Conservation (phyloP, 129 eudicot genomes). For the Lactuca sativa region DNA sequence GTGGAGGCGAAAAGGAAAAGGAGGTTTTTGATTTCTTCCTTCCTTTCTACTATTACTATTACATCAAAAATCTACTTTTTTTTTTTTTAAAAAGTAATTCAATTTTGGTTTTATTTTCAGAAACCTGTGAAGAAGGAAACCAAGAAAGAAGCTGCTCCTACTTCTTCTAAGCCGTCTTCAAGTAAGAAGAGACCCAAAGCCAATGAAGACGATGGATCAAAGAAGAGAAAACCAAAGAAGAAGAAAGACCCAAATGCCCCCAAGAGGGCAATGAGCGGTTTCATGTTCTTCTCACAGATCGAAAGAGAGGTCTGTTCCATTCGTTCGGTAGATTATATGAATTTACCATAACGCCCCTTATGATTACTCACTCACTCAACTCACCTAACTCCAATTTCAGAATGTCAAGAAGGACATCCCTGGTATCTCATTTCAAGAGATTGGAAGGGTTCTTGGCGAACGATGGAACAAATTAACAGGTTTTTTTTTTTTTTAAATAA, state of each 20-base stretch:
- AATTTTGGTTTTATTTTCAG: constrained; percentile 14
- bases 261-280: constrained; percentile 70
- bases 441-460: constrained; percentile 71
- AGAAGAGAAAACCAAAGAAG: constrained; percentile 73
- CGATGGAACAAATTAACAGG: constrained; percentile 83
- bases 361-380: constrained; percentile 1
- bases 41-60: too few species aligned
- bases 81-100: neutral
- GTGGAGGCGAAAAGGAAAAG: constrained; percentile 54
- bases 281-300: constrained; percentile 64
- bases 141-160: constrained; percentile 50
- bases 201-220: constrained; percentile 58
- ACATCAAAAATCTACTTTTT: neutral
- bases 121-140: constrained; percentile 53
- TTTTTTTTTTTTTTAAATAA: constrained; percentile 31
- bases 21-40: neutral
- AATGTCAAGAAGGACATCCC: constrained; percentile 67
- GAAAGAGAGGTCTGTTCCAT: constrained; percentile 62
- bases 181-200: constrained; percentile 58
- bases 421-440: constrained; percentile 58
- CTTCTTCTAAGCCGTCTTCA: constrained; percentile 49
- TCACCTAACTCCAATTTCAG: constrained; percentile 31
- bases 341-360: constrained; percentile 1
- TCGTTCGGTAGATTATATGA: neutral
- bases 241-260: constrained; percentile 91